Evolutionary conservation across 164 flowering plant genomes (phyloP).

Genomic region (Annona squamosa): DNA sequence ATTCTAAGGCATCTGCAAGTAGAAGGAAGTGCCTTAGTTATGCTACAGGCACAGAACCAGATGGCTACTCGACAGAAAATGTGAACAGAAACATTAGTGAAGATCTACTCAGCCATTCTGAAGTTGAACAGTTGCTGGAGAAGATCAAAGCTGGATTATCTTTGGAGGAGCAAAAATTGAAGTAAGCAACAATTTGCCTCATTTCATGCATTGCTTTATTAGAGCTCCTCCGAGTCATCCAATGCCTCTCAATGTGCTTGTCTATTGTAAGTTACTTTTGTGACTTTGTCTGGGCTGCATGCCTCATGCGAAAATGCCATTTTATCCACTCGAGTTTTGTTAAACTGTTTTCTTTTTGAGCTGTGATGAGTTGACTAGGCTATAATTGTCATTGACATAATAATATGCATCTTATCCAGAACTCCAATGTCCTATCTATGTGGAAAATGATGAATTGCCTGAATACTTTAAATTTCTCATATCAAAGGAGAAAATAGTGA

Average conservation of each 20-base stretch:
- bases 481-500: too few species aligned
- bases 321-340: neutral
- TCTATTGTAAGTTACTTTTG: neutral
- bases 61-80: conserved; percentile 51
- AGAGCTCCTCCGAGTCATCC: neutral
- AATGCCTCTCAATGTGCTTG: neutral
- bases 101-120: conserved; percentile 62
- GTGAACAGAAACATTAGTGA: conserved; percentile 61
- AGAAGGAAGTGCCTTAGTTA: conserved; percentile 27
- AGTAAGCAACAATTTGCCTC: conserved; percentile 23
- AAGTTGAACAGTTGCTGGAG: conserved; percentile 66
- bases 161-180: conserved; percentile 62
- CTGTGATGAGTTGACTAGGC: neutral
- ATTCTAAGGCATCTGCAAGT: conserved; percentile 9
- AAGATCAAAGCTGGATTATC: conserved; percentile 66
- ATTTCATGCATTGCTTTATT: neutral
- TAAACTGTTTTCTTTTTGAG: neutral
- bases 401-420: neutral
- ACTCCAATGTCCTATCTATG: neutral
- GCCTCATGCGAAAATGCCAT: neutral
- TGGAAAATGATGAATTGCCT: neutral
- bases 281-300: neutral
- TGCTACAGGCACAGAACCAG: conserved; percentile 46
- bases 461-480: too few species aligned
- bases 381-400: neutral